phyloP scores from a whole-genome alignment of 805 yeast species.

The Kazachstania psychrophila region DNA sequence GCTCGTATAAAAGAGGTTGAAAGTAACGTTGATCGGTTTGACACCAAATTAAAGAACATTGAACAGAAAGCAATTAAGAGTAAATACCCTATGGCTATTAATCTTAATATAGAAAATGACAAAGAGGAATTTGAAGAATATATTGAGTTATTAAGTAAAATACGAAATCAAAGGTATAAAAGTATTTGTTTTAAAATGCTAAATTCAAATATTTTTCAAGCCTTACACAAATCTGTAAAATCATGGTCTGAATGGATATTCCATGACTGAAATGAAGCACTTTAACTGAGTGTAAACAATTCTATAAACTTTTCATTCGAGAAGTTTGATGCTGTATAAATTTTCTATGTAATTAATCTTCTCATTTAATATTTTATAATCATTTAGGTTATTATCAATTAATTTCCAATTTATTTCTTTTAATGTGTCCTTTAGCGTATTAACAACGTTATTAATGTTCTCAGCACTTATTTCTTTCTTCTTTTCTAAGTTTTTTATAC shows the following conservation, averaged over 20 bases:
- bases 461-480: conserved; percentile 8
- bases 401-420: conserved; percentile 17
- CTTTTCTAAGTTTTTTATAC: conserved; percentile 6
- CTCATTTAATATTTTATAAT: conserved; percentile 6
- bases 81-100: background rate
- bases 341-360: conserved; percentile 3
- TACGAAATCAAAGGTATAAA: conserved; percentile 13
- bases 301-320: background rate
- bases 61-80: conserved; percentile 10
- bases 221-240: conserved; percentile 9
- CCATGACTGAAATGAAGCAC: no score
- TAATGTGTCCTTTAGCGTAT: conserved; percentile 11
- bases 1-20: conserved; percentile 61
- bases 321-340: conserved; percentile 1
- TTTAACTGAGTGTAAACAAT: no score
- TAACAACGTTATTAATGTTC: conserved; percentile 10
- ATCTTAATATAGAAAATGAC: conserved; percentile 6
- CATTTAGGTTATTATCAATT: conserved; percentile 11
- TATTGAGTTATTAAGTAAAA: conserved; percentile 8
- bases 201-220: conserved; percentile 8
- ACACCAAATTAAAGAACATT: conserved; percentile 17
- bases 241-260: conserved; percentile 16
- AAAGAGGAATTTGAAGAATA: conserved; percentile 13
- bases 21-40: conserved; percentile 43
- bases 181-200: conserved; percentile 13